Base-by-base conservation (phyloP, 2,329 filamentous ascomycete genomes). In the Aspergillus alliaceus region DNA sequence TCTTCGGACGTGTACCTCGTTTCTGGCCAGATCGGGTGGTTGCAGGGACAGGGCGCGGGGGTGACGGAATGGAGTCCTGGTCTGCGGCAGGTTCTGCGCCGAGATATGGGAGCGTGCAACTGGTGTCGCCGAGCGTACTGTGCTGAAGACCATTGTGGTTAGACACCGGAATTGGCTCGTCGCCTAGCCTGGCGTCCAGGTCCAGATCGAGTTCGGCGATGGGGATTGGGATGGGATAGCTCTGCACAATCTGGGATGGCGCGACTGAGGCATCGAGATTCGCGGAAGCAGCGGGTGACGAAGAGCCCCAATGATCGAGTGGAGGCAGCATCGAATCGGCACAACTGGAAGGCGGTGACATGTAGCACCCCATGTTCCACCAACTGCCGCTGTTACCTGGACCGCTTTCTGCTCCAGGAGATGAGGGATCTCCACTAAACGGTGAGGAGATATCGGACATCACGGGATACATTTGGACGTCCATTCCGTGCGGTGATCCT, bases 391-490 rank as follows among this genome's bases (percentile, higher is more conserved):
- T 55, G 40, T 53, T 64, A 51, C 65, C 67, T 15, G 54, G 61
- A 12, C 64, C 62, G 29, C 65, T 70, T 40, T 70, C 69, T 14
- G 64, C 57, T 14, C 63, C 68, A 5, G 70, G 63, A 6, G 59
- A 59, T 2, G 63, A 65, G 7, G 66, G 65, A 8, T 62, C 64
- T 27, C 58, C 62, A 48, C 62, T 58, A 64, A 64, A 68, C 4
- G 62, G 51, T 6, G 62, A 59, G 11, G 56, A 29, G 40, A 65
- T 46, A 6, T 53, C 47, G 20, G 48, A 15, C 32, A 42, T 31
- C 14, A 29, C 12, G 2, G 46, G 27, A 31, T n/a, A 37, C 18
- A n/a, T 18, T 14, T 11, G 7, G 25, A 32, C 39, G 18, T 54
- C 51, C 35, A 51, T 44, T 11, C 15, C 18, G 15, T 22, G 25